A percentile compares a stretch with the other conserved stretches of the same genome.
phyloP scores from a whole-genome alignment of 1,139 yeast genomes.

The Diutina siamensis region DNA sequence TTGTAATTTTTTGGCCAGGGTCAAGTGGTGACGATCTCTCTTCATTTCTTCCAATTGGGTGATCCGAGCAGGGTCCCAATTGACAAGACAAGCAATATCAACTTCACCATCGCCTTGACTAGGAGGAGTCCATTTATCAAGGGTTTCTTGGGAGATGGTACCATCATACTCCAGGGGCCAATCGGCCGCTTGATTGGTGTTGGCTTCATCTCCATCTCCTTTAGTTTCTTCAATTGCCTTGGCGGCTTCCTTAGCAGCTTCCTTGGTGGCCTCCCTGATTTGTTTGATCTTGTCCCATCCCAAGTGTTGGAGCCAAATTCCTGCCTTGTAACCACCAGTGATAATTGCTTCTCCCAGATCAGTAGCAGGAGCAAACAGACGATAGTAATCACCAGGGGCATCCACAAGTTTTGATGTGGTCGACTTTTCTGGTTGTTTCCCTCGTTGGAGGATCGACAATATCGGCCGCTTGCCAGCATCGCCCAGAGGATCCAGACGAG shows the following conservation, averaged over 20 bases:
- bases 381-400: background rate
- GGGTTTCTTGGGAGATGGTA: background rate
- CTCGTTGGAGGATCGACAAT: background rate
- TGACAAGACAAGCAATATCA: slow-evolving; percentile 35
- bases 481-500: background rate
- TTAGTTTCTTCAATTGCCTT: slow-evolving; percentile 7
- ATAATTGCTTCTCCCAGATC: slow-evolving; percentile 67
- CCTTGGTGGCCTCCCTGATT: slow-evolving; percentile 12
- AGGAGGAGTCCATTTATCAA: background rate
- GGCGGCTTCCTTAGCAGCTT: slow-evolving; percentile 7
- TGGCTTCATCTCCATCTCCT: background rate
- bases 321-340: slow-evolving; percentile 49
- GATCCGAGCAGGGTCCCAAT: slow-evolving; percentile 39
- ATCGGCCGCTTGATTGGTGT: background rate
- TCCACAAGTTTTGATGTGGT: background rate
- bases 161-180: background rate
- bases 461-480: background rate
- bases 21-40: slow-evolving; percentile 16
- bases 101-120: slow-evolving; percentile 9
- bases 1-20: slow-evolving; percentile 28
- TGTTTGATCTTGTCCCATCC: slow-evolving; percentile 44
- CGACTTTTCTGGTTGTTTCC: background rate
- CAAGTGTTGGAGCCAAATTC: slow-evolving; percentile 70
- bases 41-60: slow-evolving; percentile 18
- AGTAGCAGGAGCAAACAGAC: slow-evolving; percentile 67